These are phyloP conservation scores for Garcia nutans DNA, from an alignment of 345 rosid genomes.

Conservation along the genomic window DNA sequence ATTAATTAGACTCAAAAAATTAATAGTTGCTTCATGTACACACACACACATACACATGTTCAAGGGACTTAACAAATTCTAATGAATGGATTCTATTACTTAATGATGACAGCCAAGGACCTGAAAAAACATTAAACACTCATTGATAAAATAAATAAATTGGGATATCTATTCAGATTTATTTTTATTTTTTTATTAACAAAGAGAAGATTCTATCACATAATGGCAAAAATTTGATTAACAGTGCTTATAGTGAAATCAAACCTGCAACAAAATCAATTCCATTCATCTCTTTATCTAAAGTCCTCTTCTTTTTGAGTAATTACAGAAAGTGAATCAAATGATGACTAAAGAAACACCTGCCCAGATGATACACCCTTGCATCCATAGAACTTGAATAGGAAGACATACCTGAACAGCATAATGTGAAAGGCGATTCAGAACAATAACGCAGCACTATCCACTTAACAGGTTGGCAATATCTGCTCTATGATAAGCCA, in stretches of 20 bases:
- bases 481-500: constrained; percentile 7
- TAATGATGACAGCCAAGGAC: not conserved
- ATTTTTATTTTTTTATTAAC: not conserved
- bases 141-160: not conserved
- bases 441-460: not conserved
- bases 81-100: not conserved
- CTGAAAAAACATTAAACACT: not conserved
- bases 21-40: too few relatives aligned
- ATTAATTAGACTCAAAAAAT: too few relatives aligned
- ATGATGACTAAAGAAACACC: not conserved
- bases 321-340: not conserved
- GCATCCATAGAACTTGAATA: not conserved
- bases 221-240: not conserved
- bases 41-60: not conserved
- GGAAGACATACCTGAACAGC: not conserved
- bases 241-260: not conserved
- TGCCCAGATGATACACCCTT: not conserved
- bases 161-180: not conserved
- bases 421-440: not conserved
- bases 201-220: not conserved
- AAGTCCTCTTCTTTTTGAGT: not conserved
- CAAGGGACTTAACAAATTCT: too few relatives aligned
- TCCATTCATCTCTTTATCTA: not conserved
- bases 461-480: not conserved
- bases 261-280: not conserved